phyloP scores from a whole-genome alignment of 2,329 filamentous ascomycete species.

The Phialophora verrucosa region DNA sequence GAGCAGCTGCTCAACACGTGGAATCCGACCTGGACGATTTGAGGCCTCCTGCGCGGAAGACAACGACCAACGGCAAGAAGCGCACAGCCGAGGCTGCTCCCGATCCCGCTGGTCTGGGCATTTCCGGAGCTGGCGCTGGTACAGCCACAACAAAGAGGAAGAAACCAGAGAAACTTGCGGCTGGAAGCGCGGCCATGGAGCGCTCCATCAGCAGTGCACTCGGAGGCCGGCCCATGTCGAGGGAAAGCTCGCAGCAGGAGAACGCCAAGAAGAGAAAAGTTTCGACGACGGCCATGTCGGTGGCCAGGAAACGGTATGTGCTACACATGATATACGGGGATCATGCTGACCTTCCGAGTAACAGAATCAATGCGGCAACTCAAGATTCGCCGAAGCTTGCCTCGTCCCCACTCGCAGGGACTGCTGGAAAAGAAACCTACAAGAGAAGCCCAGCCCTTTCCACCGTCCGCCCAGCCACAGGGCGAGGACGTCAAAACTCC shows the following conservation, averaged over 20 bases:
- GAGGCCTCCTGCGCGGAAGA: constrained; percentile 57
- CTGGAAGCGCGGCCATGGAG: constrained; percentile 61
- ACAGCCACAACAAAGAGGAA: constrained; percentile 75
- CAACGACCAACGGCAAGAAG: constrained; percentile 66
- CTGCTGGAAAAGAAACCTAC: constrained; percentile 65
- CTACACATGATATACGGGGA: not conserved
- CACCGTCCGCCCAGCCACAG: constrained; percentile 67
- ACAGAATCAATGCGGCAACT: constrained; percentile 45
- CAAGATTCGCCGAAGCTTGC: constrained; percentile 71
- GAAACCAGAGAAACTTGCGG: constrained; percentile 56
- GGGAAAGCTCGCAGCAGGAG: constrained; percentile 40
- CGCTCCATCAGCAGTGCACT: constrained; percentile 64
- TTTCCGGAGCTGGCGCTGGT: constrained; percentile 61
- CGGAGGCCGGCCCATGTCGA: constrained; percentile 38
- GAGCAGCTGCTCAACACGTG: constrained; percentile 61
- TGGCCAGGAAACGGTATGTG: constrained; percentile 74
- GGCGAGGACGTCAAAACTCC: constrained; percentile 77
- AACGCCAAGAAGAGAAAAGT: constrained; percentile 42
- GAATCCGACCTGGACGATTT: constrained; percentile 81
- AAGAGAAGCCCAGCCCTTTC: constrained; percentile 66
- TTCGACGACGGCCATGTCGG: constrained; percentile 40
- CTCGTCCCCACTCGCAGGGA: constrained; percentile 75
- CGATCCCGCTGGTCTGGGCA: constrained; percentile 64
- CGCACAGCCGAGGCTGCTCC: constrained; percentile 62
- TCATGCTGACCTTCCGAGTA: constrained; percentile 1